These are phyloP conservation scores for Sporobolomyces roseus DNA, from an alignment of 768 basidiomycete species.

Conservation along the genomic window DNA sequence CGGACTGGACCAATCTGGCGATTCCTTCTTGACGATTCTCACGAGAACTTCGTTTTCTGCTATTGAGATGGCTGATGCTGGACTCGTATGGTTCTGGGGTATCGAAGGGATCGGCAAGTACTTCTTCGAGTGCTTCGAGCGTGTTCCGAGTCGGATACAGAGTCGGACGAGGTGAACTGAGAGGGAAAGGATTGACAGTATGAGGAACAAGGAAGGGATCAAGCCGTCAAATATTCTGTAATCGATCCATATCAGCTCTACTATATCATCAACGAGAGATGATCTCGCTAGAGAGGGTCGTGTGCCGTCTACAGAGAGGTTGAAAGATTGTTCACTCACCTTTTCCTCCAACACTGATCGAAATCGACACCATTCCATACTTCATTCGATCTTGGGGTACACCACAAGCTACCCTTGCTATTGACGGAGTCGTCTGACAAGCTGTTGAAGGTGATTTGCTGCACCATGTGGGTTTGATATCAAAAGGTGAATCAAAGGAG, in stretches of 20 bases:
- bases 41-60: conserved; percentile 36
- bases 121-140: neutral
- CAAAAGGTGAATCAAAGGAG: neutral
- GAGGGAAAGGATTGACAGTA: conserved; percentile 18
- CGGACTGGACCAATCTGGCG: neutral
- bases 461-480: neutral
- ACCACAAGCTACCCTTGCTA: conserved; percentile 7
- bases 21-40: conserved; percentile 16
- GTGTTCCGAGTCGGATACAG: neutral
- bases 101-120: neutral
- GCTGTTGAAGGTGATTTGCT: neutral
- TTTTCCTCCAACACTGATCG: conserved; percentile 24
- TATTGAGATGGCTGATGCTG: neutral
- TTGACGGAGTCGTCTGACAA: neutral
- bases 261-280: too few species aligned
- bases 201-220: conserved; percentile 31
- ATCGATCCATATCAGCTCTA: neutral
- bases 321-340: conserved; percentile 10
- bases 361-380: conserved; percentile 40
- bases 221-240: conserved; percentile 22
- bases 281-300: too few species aligned
- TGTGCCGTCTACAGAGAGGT: too few species aligned
- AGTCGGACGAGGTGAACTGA: neutral
- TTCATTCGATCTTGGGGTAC: neutral
- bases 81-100: neutral